phyloP scores from a whole-genome alignment of 805 yeast genomes.

The Nakazawaea populi region DNA sequence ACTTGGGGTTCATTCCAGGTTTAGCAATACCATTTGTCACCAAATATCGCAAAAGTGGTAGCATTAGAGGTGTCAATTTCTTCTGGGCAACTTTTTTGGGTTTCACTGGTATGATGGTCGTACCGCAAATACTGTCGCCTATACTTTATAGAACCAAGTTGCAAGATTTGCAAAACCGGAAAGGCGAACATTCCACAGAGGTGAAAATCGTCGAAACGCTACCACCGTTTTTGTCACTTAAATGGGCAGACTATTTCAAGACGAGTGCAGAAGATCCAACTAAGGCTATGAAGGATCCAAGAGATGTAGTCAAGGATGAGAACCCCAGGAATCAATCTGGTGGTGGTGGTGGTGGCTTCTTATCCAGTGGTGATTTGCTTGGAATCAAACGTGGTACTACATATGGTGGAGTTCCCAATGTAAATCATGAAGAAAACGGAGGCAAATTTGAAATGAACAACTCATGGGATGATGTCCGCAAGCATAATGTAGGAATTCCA shows the following conservation, averaged over 20 bases:
- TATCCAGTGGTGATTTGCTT: constrained; percentile 9
- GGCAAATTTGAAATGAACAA: neutral
- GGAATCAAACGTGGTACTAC: constrained; percentile 7
- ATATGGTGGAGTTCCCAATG: constrained; percentile 2
- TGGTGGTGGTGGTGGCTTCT: neutral
- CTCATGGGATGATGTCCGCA: neutral
- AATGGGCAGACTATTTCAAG: constrained; percentile 49
- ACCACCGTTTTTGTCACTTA: constrained; percentile 19
- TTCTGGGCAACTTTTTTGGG: constrained; percentile 37
- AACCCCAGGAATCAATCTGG: neutral
- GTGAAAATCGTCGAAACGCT: constrained; percentile 17
- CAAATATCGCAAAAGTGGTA: constrained; percentile 26
- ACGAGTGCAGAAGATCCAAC: constrained; percentile 46
- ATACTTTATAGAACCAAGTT: constrained; percentile 27
- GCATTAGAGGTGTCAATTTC: constrained; percentile 31
- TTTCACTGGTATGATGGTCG: constrained; percentile 29
- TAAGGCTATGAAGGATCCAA: constrained; percentile 51
- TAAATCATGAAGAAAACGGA: neutral
- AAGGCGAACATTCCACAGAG: constrained; percentile 19
- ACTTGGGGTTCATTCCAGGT: constrained; percentile 35
- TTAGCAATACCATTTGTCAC: constrained; percentile 36
- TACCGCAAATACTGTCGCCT: constrained; percentile 25
- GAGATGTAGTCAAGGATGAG: constrained; percentile 14
- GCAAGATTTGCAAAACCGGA: constrained; percentile 19
- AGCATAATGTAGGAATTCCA: neutral